phyloP scores from a whole-genome alignment of 2,329 filamentous ascomycete genomes.

The Beauveria rudraprayagi region DNA sequence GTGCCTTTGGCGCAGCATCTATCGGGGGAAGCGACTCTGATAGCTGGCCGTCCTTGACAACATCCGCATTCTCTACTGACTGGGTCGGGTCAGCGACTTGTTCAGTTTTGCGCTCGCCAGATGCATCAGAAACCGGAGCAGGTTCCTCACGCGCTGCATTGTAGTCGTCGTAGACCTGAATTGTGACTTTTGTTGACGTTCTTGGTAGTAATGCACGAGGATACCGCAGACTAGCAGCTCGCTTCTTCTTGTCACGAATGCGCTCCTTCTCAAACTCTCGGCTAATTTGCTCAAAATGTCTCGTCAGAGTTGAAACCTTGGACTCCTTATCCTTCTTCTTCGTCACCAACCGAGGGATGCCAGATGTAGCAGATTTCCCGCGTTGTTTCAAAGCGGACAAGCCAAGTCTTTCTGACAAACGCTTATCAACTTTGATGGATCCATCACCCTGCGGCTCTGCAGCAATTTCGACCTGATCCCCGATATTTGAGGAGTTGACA shows the following conservation, averaged over 20 bases:
- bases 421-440: constrained; percentile 56
- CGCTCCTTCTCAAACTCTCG: constrained; percentile 95
- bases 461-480: background rate
- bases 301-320: constrained; percentile 83
- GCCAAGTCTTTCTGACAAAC: constrained; percentile 64
- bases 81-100: constrained; percentile 14
- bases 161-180: constrained; percentile 91
- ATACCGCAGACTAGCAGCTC: constrained; percentile 64
- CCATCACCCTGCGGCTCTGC: constrained; percentile 25
- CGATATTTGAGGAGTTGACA: background rate
- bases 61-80: background rate
- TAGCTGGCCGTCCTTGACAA: constrained; percentile 13
- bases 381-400: constrained; percentile 55
- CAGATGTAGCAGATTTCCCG: constrained; percentile 54
- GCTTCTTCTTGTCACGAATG: constrained; percentile 72
- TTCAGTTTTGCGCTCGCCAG: constrained; percentile 21
- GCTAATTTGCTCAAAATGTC: constrained; percentile 93
- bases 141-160: constrained; percentile 85
- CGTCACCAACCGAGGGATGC: constrained; percentile 81
- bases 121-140: constrained; percentile 54
- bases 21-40: constrained; percentile 17
- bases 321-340: constrained; percentile 63
- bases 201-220: constrained; percentile 76
- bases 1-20: constrained; percentile 17
- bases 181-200: constrained; percentile 87